A percentile compares a stretch with the other conserved stretches of the same genome.
phyloP scores from a whole-genome alignment of 345 rosid genomes.

The Lepidium sativum region DNA sequence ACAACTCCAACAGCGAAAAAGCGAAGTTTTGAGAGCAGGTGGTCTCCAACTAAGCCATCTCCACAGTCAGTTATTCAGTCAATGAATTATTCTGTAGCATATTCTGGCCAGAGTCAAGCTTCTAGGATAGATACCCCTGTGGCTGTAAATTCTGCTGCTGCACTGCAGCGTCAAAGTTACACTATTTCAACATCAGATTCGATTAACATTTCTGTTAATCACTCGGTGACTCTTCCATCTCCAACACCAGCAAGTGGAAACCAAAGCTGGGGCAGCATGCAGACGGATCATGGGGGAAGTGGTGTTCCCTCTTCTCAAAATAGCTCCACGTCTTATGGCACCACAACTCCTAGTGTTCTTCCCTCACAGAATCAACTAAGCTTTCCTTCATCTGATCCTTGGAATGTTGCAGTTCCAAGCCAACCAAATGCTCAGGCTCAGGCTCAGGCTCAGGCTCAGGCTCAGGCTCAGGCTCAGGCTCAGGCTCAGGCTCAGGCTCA shows the following conservation, averaged over 20 bases:
- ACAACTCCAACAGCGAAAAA: conserved; percentile 32
- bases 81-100: conserved; percentile 12
- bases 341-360: conserved; percentile 29
- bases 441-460: conserved; percentile 16
- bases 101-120: conserved; percentile 29
- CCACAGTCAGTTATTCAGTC: conserved; percentile 26
- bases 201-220: conserved; percentile 13
- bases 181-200: conserved; percentile 7
- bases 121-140: conserved; percentile 32
- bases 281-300: conserved; percentile 27
- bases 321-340: conserved; percentile 32
- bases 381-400: conserved; percentile 46
- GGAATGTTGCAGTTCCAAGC: conserved; percentile 43
- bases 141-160: conserved; percentile 32
- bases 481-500: too few relatives aligned
- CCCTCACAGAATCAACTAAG: conserved; percentile 33
- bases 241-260: conserved; percentile 33
- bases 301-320: conserved; percentile 35
- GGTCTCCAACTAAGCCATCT: conserved; percentile 60
- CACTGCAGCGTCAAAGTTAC: conserved; percentile 32
- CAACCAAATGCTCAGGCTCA: conserved; percentile 18
- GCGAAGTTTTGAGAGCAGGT: conserved; percentile 43
- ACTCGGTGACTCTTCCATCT: conserved; percentile 31
- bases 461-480: too few relatives aligned
- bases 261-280: conserved; percentile 45